phyloP scores from a whole-genome alignment of 495 filamentous ascomycete genomes.

The Aspergillus asperescens region DNA sequence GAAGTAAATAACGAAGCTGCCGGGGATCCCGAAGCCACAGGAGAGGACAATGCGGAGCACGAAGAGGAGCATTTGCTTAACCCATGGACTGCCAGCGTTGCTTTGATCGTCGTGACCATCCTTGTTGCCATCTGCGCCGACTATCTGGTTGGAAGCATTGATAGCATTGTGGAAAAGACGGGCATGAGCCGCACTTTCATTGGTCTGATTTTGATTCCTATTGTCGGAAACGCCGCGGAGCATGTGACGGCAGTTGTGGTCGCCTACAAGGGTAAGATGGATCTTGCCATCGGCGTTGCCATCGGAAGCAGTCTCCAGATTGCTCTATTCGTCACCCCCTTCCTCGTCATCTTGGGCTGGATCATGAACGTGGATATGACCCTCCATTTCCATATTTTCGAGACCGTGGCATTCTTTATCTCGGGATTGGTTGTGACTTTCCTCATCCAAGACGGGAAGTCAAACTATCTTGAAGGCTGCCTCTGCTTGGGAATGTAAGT shows the following conservation, averaged over 20 bases:
- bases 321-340: slow-evolving; percentile 84
- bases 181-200: slow-evolving; percentile 95
- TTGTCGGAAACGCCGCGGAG: slow-evolving; percentile 96
- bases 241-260: slow-evolving; percentile 94
- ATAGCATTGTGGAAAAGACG: slow-evolving; percentile 73
- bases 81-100: slow-evolving; percentile 65
- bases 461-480: slow-evolving; percentile 89
- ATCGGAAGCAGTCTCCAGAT: slow-evolving; percentile 94
- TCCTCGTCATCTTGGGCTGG: slow-evolving; percentile 89
- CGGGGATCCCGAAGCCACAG: slow-evolving; percentile 30
- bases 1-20: slow-evolving; percentile 41
- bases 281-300: slow-evolving; percentile 88
- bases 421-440: slow-evolving; percentile 87
- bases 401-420: slow-evolving; percentile 91
- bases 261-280: slow-evolving; percentile 94
- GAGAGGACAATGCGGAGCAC: slow-evolving; percentile 33
- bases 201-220: slow-evolving; percentile 89
- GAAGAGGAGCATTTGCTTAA: slow-evolving; percentile 59
- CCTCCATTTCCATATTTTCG: slow-evolving; percentile 85
- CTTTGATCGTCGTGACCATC: slow-evolving; percentile 72
- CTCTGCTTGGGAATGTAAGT: slow-evolving; percentile 77
- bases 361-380: slow-evolving; percentile 81
- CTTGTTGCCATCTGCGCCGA: slow-evolving; percentile 89
- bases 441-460: slow-evolving; percentile 88
- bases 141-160: slow-evolving; percentile 89